Evolutionary conservation across 768 basidiomycete genomes (phyloP).

Genomic region (Boletus tylopilopsis): DNA sequence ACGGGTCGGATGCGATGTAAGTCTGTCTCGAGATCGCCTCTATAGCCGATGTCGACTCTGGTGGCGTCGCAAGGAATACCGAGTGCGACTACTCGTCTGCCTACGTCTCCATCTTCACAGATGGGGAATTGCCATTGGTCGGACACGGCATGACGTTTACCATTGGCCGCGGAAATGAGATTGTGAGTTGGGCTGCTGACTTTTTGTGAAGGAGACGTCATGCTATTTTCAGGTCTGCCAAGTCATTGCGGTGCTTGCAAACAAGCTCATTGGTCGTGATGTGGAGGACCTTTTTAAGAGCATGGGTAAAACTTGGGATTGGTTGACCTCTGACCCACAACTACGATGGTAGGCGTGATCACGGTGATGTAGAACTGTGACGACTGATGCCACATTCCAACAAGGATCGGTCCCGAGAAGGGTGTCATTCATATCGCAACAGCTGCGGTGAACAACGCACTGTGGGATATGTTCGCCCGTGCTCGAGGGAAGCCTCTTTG

Average conservation of each 20-base stretch:
- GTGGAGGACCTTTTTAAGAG: slow-evolving; percentile 78
- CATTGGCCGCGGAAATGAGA: slow-evolving; percentile 92
- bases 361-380: background rate
- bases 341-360: slow-evolving; percentile 74
- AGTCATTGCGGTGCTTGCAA: slow-evolving; percentile 76
- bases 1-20: slow-evolving; percentile 92
- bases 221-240: slow-evolving; percentile 58
- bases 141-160: slow-evolving; percentile 97
- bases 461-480: slow-evolving; percentile 93
- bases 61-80: slow-evolving; percentile 63
- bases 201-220: background rate
- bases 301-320: slow-evolving; percentile 92
- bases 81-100: slow-evolving; percentile 96
- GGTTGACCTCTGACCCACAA: slow-evolving; percentile 84
- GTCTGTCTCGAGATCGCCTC: slow-evolving; percentile 10
- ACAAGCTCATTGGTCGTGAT: slow-evolving; percentile 78
- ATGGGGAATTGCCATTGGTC: slow-evolving; percentile 58
- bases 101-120: slow-evolving; percentile 74
- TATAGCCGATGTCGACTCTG: background rate
- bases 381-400: background rate
- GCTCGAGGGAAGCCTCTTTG: slow-evolving; percentile 82
- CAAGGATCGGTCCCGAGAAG: slow-evolving; percentile 90
- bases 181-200: slow-evolving; percentile 42
- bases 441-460: slow-evolving; percentile 84
- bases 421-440: slow-evolving; percentile 92